Conservation (phyloP, 768 basidiomycete genomes). For the Calocybe cyanea region DNA sequence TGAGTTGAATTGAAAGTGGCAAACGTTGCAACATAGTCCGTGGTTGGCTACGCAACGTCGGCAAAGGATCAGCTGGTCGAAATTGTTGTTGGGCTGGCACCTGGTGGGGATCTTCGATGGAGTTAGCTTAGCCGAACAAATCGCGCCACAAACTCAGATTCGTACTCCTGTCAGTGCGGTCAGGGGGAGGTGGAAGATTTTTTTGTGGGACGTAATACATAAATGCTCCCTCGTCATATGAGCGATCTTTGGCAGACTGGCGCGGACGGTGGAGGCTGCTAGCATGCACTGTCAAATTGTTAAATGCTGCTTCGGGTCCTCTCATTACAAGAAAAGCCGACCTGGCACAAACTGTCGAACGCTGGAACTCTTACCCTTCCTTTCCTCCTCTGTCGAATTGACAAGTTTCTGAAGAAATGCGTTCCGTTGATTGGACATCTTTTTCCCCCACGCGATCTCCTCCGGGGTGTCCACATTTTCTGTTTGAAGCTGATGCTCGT, state of each 20-base stretch:
- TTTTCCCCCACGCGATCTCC: conserved; percentile 74
- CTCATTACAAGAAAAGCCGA: conserved; percentile 16
- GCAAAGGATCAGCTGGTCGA: conserved; percentile 3
- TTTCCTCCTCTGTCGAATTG: conserved; percentile 48
- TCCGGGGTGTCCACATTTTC: conserved; percentile 80
- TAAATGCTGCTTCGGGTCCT: neutral
- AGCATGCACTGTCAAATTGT: conserved; percentile 23
- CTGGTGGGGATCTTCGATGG: conserved; percentile 3
- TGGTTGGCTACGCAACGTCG: conserved; percentile 18
- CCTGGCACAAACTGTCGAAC: conserved; percentile 45
- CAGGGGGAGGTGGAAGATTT: conserved; percentile 24
- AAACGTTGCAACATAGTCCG: conserved; percentile 48
- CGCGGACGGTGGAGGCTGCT: conserved; percentile 30
- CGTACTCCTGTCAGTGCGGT: conserved; percentile 19
- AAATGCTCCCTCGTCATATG: conserved; percentile 42
- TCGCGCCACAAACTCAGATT: neutral
- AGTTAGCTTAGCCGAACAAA: neutral
- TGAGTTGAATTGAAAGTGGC: conserved; percentile 4
- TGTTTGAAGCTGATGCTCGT: conserved; percentile 45
- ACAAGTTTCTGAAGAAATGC: conserved; percentile 70
- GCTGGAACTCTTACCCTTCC: conserved; percentile 37
- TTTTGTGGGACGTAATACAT: conserved; percentile 47
- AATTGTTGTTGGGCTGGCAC: conserved; percentile 13
- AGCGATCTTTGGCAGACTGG: conserved; percentile 32
- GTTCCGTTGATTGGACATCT: conserved; percentile 71